These are phyloP conservation scores for Candida parachauliodes DNA, from an alignment of 805 yeast species.

Conservation along the genomic window DNA sequence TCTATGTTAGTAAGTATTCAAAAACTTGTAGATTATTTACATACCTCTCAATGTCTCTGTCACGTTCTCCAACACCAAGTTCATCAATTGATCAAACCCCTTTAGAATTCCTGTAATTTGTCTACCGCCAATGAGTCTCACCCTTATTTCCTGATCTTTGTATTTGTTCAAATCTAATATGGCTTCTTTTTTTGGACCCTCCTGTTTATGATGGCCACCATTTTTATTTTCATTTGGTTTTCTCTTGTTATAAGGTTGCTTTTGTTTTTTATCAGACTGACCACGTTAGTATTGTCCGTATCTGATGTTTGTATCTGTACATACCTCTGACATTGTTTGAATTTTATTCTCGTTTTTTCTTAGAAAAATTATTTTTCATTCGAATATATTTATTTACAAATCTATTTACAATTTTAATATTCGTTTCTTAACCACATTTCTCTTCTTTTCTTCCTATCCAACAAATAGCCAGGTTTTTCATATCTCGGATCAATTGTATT, in stretches of 20 bases:
- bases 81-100: conserved; percentile 82
- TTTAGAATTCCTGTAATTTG: conserved; percentile 75
- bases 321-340: conserved; percentile 6
- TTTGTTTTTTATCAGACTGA: conserved; percentile 1
- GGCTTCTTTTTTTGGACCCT: conserved; percentile 88
- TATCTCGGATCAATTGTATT: neutral
- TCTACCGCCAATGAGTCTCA: conserved; percentile 84
- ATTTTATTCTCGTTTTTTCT: neutral
- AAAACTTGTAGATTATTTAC: conserved; percentile 15
- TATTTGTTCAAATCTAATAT: conserved; percentile 77
- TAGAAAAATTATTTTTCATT: conserved; percentile 4
- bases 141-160: conserved; percentile 67
- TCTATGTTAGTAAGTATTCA: conserved; percentile 5
- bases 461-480: conserved; percentile 1
- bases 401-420: conserved; percentile 19
- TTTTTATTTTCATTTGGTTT: conserved; percentile 16
- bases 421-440: conserved; percentile 63
- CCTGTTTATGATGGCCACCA: conserved; percentile 27
- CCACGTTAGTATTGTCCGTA: neutral
- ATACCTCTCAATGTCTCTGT: conserved; percentile 59
- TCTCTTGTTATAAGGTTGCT: conserved; percentile 14
- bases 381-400: conserved; percentile 6
- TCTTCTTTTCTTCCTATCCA: conserved; percentile 56
- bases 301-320: too few species aligned
- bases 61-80: conserved; percentile 69